Percentiles rank a stretch among this genome's conserved stretches.
phyloP scores from a whole-genome alignment of 1,284 basidiomycete species.

The Schizophyllum amplum region DNA sequence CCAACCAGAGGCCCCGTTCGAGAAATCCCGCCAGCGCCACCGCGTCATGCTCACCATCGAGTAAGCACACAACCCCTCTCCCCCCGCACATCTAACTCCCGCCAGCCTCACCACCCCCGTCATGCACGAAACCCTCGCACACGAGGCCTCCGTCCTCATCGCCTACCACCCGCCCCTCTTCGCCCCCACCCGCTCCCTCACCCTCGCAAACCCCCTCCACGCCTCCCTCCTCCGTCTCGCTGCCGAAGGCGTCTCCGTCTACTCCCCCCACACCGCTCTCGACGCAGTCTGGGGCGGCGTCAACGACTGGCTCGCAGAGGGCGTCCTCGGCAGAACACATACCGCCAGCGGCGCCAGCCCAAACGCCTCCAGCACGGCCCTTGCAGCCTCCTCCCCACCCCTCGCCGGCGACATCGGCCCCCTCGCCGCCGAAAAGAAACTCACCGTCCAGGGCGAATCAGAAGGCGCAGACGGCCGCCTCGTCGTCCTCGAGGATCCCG shows the following conservation, averaged over 20 bases:
- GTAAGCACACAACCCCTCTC: constrained; percentile 33
- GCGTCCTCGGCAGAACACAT: constrained; percentile 19
- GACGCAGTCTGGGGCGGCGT: constrained; percentile 80
- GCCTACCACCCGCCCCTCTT: constrained; percentile 93
- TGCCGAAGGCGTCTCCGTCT: constrained; percentile 79
- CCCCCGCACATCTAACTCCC: constrained; percentile 9
- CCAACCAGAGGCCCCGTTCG: constrained; percentile 2
- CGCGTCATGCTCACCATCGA: constrained; percentile 80
- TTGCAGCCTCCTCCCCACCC: not conserved
- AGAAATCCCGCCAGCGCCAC: constrained; percentile 49
- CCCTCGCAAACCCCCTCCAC: constrained; percentile 74
- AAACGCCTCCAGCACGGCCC: not conserved
- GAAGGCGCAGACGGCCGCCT: constrained; percentile 65
- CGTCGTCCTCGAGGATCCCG: constrained; percentile 49
- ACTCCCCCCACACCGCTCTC: constrained; percentile 81
- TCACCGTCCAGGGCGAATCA: constrained; percentile 21
- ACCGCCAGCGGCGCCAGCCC: not conserved
- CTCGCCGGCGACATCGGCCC: constrained; percentile 19
- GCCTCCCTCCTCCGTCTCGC: constrained; percentile 72
- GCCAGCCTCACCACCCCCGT: constrained; percentile 73
- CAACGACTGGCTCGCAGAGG: constrained; percentile 74
- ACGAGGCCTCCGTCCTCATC: constrained; percentile 61
- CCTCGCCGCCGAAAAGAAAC: constrained; percentile 31
- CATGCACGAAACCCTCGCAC: constrained; percentile 62
- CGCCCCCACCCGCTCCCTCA: constrained; percentile 70